These are phyloP conservation scores for Carnegiea gigantea DNA, from an alignment of 179 eudicot species.

Conservation along the genomic window DNA sequence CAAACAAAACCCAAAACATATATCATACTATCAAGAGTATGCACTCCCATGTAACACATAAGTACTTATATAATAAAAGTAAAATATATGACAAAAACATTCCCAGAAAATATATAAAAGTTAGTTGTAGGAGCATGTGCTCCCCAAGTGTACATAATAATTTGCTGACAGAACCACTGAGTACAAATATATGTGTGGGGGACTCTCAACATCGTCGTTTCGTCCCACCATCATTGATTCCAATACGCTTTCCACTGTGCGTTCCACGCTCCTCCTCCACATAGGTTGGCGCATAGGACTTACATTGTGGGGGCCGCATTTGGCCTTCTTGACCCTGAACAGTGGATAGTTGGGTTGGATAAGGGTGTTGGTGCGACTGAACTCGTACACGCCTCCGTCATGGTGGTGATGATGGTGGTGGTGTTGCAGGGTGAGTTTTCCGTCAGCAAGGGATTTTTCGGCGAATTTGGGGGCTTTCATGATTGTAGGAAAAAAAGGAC, in stretches of 20 bases:
- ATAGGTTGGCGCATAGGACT: not conserved
- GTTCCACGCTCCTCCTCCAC: constrained; percentile 21
- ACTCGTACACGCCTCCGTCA: constrained; percentile 37
- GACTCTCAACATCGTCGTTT: constrained; percentile 19
- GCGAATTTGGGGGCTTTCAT: constrained; percentile 40
- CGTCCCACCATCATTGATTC: constrained; percentile 17
- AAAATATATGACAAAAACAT: no score
- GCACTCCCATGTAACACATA: no score
- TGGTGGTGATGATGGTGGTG: constrained; percentile 12
- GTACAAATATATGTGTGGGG: no score
- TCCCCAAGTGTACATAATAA: no score
- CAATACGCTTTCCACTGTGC: constrained; percentile 29
- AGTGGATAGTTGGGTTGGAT: no score
- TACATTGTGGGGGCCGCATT: not conserved
- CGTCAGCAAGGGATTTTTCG: not conserved
- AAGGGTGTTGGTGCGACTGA: no score
- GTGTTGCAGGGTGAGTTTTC: constrained; percentile 12
- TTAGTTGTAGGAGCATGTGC: no score
- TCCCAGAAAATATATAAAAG: no score
- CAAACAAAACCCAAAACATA: no score
- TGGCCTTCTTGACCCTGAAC: constrained; percentile 18
- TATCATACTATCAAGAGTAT: no score
- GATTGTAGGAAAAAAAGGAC: not conserved
- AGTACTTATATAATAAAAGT: no score
- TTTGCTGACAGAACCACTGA: no score